Conservation (phyloP, 2,329 filamentous ascomycete genomes). For the Aureobasidium sp. region DNA sequence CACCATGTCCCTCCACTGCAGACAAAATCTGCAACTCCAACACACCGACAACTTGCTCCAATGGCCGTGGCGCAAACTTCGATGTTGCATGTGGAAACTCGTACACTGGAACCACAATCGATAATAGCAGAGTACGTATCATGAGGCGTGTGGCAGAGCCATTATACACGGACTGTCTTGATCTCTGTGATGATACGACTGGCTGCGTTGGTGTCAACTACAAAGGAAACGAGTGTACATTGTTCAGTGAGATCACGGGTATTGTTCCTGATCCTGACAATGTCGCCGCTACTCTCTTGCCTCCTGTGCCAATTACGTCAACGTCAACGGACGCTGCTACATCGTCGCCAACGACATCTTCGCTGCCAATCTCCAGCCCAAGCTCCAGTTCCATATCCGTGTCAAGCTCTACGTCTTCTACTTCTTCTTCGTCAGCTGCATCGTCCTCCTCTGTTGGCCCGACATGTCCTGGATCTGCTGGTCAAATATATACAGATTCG, state of each 20-base stretch:
- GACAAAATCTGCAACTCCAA: slow-evolving; percentile 5
- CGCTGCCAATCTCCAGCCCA: not conserved
- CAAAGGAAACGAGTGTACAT: slow-evolving; percentile 21
- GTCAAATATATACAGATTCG: slow-evolving; percentile 17
- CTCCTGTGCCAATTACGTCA: not conserved
- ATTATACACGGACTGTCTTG: slow-evolving; percentile 17
- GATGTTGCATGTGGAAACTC: slow-evolving; percentile 18
- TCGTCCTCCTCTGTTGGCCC: not conserved
- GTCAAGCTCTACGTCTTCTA: not conserved
- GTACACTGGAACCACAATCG: slow-evolving; percentile 19
- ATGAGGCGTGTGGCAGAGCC: slow-evolving; percentile 15
- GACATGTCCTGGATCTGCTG: slow-evolving; percentile 17
- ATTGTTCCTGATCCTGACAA: slow-evolving; percentile 20
- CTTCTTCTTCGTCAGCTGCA: not conserved
- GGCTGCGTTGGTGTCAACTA: slow-evolving; percentile 25
- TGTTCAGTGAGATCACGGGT: slow-evolving; percentile 23
- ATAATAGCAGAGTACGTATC: slow-evolving; percentile 8
- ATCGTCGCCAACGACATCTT: not conserved
- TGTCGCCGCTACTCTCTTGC: slow-evolving; percentile 9
- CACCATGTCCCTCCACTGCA: slow-evolving; percentile 1
- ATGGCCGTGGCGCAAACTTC: slow-evolving; percentile 12
- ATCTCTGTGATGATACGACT: slow-evolving; percentile 20
- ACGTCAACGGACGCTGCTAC: not conserved
- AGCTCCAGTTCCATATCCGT: not conserved
- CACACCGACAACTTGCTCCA: not conserved